Conservation (phyloP, 768 basidiomycete species). For the Boletus insuetus region DNA sequence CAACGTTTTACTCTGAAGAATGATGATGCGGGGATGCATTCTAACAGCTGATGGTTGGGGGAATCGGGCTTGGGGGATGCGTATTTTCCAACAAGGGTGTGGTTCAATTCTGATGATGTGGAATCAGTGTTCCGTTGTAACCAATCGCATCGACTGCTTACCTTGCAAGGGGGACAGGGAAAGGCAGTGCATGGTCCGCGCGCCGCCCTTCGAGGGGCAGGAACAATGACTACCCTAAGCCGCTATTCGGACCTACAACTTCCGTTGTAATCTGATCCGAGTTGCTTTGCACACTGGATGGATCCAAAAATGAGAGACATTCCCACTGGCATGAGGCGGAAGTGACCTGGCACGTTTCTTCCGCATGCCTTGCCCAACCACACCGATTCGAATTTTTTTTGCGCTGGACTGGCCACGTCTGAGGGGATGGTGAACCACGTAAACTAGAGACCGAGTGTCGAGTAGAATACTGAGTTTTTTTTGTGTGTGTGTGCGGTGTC, state of each 20-base stretch:
- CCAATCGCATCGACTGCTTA: neutral
- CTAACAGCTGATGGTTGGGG: neutral
- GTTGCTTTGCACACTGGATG: neutral
- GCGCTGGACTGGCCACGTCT: neutral
- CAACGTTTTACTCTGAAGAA: neutral
- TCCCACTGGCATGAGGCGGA: too few species aligned
- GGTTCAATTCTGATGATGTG: neutral
- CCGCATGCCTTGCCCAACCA: conserved; percentile 7
- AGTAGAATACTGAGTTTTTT: neutral
- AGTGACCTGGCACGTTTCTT: conserved; percentile 4
- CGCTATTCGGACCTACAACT: neutral
- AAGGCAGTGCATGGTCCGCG: neutral
- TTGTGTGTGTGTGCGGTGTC: too few species aligned
- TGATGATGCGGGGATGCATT: neutral
- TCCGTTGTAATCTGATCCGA: neutral
- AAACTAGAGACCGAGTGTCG: neutral
- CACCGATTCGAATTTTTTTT: neutral
- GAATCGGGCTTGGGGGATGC: neutral
- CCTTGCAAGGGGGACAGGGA: neutral
- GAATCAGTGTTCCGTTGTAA: neutral
- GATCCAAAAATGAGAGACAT: too few species aligned
- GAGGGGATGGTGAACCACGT: neutral
- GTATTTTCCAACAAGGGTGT: neutral
- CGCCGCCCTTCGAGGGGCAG: too few species aligned
- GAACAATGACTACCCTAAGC: neutral